Base-by-base conservation (phyloP, 1,284 basidiomycete species). In the Phaffia rhodozyma region DNA sequence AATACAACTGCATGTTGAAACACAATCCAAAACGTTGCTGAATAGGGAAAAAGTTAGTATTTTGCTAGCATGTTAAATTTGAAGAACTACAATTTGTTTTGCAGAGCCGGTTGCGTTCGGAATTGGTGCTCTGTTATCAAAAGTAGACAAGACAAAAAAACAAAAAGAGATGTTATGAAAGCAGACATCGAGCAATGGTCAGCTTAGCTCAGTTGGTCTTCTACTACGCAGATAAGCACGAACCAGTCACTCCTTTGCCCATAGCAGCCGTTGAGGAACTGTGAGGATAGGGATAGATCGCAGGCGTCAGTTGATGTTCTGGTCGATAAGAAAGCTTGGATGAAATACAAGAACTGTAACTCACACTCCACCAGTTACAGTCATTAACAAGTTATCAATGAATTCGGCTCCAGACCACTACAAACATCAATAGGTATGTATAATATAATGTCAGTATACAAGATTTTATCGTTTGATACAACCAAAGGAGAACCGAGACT, bases 341-440 rank as follows among this genome's bases (percentile, higher is more conserved):
- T 20, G 18, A 38, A 32, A 13, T 11, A 23, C 2, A 21, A 57
- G 48, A 32, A 20, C 32, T 3, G 6, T 30, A 1, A 69, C 70
- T 71, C 59, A 72, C 70, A 96, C 83, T 67, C 93, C 92, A 53
- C 92, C 92, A 50, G 91, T 94, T 55, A 94, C 88, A 7, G 92
- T 92, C 83, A 91, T 93, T 78, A 96, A 83, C 68, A 94, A 77
- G 69, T 84, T 86, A 76, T 97, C 93, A 58, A 89, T 87, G 72
- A 90, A 94, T 75, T 96, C 91, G 21, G 88, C 92, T 54, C 92
- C 92, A 67, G 87, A 90, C 92, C 92, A 97, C 86, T 91, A 70
- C 61, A 70, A 50, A n/a, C 48, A 60, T 67, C 63, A 54, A 67
- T 55, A 58, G 47, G 62, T 58, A 52, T 70, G 52, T 70, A 16